phyloP scores from a whole-genome alignment of 2,329 filamentous ascomycete genomes.

The Epichloe baconii region DNA sequence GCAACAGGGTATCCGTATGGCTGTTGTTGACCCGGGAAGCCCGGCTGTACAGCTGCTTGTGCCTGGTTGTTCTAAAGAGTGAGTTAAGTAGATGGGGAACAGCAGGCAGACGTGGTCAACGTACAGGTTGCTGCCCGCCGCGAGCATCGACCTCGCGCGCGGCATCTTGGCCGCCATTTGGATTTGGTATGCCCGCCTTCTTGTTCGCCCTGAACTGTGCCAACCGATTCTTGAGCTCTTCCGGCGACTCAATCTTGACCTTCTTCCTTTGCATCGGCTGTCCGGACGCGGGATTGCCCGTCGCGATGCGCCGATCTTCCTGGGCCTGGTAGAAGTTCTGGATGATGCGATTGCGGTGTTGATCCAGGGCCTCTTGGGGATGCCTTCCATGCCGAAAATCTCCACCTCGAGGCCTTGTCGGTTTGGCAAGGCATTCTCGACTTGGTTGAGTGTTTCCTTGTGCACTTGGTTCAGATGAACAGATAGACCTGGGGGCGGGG shows the following conservation, averaged over 20 bases:
- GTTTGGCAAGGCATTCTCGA: conserved; percentile 86
- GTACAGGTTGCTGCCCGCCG: conserved; percentile 21
- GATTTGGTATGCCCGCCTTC: conserved; percentile 4
- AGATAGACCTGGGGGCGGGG: conserved; percentile 53
- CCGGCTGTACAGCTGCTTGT: conserved; percentile 11
- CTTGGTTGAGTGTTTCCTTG: conserved; percentile 75
- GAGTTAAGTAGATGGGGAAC: too few relatives aligned
- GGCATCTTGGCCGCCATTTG: background rate
- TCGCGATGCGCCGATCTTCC: conserved; percentile 66
- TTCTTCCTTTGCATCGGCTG: conserved; percentile 50
- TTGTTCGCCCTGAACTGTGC: conserved; percentile 63
- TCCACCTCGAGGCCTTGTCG: conserved; percentile 79
- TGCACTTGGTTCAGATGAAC: conserved; percentile 99
- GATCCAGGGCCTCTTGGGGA: conserved; percentile 69
- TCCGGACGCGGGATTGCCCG: conserved; percentile 70
- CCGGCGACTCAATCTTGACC: conserved; percentile 58
- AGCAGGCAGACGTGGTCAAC: background rate
- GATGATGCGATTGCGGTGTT: conserved; percentile 77
- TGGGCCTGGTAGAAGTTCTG: conserved; percentile 77
- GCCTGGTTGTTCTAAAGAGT: conserved; percentile 7
- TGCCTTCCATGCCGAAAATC: conserved; percentile 97
- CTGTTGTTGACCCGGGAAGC: conserved; percentile 12
- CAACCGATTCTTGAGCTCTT: conserved; percentile 68
- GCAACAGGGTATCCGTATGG: conserved; percentile 22
- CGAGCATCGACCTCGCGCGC: background rate